These are phyloP conservation scores for Crithidia acanthocephali DNA, from an alignment of 208 protist species.

Conservation along the genomic window DNA sequence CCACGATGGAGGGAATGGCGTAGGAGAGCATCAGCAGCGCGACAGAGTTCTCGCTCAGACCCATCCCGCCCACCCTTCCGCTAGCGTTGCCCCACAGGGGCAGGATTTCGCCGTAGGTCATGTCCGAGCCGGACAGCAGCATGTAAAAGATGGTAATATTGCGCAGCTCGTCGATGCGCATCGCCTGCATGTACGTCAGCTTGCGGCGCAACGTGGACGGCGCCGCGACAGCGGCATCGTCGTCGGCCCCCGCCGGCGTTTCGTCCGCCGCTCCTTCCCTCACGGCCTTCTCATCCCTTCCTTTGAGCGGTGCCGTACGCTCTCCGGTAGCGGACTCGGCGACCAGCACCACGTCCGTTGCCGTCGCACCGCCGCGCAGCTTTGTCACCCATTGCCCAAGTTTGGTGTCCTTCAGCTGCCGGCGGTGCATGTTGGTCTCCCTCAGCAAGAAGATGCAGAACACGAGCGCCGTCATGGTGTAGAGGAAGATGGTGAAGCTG, in stretches of 20 bases:
- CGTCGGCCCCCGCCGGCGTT: too few species aligned
- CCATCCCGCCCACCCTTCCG: slow-evolving; percentile 39
- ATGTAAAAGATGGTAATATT: slow-evolving; percentile 62
- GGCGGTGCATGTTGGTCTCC: slow-evolving; percentile 46
- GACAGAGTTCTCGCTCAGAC: slow-evolving; percentile 38
- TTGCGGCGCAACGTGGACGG: background rate
- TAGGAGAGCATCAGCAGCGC: slow-evolving; percentile 46
- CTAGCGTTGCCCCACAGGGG: slow-evolving; percentile 69
- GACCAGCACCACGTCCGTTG: background rate
- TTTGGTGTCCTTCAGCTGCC: slow-evolving; percentile 18
- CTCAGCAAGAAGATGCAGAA: slow-evolving; percentile 47
- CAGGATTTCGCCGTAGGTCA: slow-evolving; percentile 56
- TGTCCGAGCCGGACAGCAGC: slow-evolving; percentile 50
- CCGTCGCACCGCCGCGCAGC: background rate
- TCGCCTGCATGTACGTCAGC: slow-evolving; percentile 52
- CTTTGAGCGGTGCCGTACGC: too few species aligned
- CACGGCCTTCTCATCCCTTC: too few species aligned
- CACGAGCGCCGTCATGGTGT: slow-evolving; percentile 40
- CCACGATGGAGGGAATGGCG: slow-evolving; percentile 47
- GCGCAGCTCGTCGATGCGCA: slow-evolving; percentile 34
- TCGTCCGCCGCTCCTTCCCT: background rate
- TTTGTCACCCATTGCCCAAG: slow-evolving; percentile 5
- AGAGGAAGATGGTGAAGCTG: slow-evolving; percentile 44
- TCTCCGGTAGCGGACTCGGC: background rate
- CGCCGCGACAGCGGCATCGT: background rate